phyloP scores from a whole-genome alignment of 1,284 basidiomycete genomes.

The Sporisorium sorghi region DNA sequence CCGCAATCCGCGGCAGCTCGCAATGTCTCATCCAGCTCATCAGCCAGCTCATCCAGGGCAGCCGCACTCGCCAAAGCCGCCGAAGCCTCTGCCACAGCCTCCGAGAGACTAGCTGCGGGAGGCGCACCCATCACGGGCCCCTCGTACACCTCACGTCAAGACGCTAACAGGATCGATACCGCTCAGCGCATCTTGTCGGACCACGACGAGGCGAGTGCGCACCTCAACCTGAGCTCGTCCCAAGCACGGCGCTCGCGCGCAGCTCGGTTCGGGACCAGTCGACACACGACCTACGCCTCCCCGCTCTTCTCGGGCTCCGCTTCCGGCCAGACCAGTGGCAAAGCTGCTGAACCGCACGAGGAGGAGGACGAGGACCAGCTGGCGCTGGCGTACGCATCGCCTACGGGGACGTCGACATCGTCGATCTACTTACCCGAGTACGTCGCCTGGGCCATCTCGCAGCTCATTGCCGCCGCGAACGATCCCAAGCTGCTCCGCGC shows the following conservation, averaged over 20 bases:
- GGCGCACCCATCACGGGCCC: constrained; percentile 23
- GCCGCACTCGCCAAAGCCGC: constrained; percentile 45
- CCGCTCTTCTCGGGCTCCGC: too few relatives aligned
- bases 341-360: not conserved
- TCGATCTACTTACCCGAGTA: constrained; percentile 47
- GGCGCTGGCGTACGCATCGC: constrained; percentile 28
- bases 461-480: constrained; percentile 42
- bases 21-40: constrained; percentile 19
- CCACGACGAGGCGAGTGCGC: constrained; percentile 9
- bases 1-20: constrained; percentile 5
- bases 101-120: constrained; percentile 26
- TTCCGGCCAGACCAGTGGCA: too few relatives aligned
- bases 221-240: constrained; percentile 42
- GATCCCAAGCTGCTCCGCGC: constrained; percentile 37
- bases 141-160: constrained; percentile 21
- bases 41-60: constrained; percentile 32
- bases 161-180: constrained; percentile 14
- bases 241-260: constrained; percentile 46
- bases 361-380: constrained; percentile 23
- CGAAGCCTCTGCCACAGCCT: constrained; percentile 34
- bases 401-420: constrained; percentile 32
- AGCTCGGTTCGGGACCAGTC: constrained; percentile 40
- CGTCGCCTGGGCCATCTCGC: constrained; percentile 46
- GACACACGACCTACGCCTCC: constrained; percentile 17
- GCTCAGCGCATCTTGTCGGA: constrained; percentile 15